phyloP scores from a whole-genome alignment of 305 asterid genomes.

The Solanum aculeatissimum region DNA sequence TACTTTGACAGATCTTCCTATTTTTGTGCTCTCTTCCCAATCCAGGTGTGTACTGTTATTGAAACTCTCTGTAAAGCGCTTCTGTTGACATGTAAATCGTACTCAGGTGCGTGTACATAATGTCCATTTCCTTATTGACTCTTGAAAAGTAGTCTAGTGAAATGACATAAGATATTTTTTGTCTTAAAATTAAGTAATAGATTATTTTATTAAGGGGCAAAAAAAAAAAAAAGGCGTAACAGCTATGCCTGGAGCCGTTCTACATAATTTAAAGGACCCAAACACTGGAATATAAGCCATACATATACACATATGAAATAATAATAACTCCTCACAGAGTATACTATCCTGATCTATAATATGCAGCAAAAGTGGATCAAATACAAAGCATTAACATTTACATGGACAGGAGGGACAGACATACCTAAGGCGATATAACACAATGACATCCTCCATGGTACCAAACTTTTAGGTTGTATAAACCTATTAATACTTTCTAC shows the following conservation, averaged over 20 bases:
- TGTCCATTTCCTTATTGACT: not conserved
- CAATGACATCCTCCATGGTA: not conserved
- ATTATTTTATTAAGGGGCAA: too few relatives aligned
- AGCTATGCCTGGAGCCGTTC: not conserved
- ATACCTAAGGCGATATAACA: not conserved
- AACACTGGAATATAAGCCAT: too few relatives aligned
- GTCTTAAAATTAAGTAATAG: too few relatives aligned
- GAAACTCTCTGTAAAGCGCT: too few relatives aligned
- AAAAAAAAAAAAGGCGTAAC: not conserved
- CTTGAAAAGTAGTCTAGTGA: not conserved
- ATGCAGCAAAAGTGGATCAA: not conserved
- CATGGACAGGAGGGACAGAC: not conserved
- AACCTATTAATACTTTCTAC: slow-evolving; percentile 1
- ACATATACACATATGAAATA: not conserved
- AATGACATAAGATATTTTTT: too few relatives aligned
- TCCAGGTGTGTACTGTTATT: too few relatives aligned
- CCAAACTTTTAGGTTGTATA: not conserved
- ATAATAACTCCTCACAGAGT: not conserved
- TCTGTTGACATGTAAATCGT: too few relatives aligned
- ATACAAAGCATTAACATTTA: not conserved
- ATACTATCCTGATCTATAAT: not conserved
- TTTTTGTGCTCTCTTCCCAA: too few relatives aligned
- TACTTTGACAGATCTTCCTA: not conserved
- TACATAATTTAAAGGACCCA: not conserved
- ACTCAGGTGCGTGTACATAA: too few relatives aligned